Evolutionary conservation across 2,329 filamentous ascomycete genomes (phyloP).

Genomic region (Botrytis elliptica): DNA sequence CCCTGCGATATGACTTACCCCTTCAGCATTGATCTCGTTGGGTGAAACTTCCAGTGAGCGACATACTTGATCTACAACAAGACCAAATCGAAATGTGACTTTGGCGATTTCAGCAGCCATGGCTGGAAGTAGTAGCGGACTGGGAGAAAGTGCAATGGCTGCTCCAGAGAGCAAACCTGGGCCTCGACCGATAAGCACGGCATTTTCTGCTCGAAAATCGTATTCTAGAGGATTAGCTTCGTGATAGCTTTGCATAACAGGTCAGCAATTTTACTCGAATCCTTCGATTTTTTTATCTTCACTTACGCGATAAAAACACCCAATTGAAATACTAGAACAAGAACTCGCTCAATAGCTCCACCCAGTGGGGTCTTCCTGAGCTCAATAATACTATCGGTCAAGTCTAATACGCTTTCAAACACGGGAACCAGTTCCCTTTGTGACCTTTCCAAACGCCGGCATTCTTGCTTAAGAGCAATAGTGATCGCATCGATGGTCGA

Average conservation of each 20-base stretch:
- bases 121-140: neutral
- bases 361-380: neutral
- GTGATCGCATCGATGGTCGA: neutral
- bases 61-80: neutral
- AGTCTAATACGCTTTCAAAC: neutral
- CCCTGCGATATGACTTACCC: neutral
- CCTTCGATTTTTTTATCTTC: neutral
- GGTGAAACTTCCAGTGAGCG: neutral
- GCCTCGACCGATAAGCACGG: neutral
- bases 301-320: neutral
- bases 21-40: neutral
- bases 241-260: neutral
- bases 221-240: neutral
- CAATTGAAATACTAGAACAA: neutral
- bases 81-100: neutral
- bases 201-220: neutral
- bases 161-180: neutral
- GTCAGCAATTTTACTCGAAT: neutral
- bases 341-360: neutral
- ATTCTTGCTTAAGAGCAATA: neutral
- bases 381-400: neutral
- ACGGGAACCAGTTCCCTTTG: neutral
- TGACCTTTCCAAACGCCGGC: neutral
- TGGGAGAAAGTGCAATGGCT: neutral
- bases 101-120: neutral